Base-by-base conservation (phyloP, 805 yeast genomes). In the Wickerhamiella kurtzmanii region DNA sequence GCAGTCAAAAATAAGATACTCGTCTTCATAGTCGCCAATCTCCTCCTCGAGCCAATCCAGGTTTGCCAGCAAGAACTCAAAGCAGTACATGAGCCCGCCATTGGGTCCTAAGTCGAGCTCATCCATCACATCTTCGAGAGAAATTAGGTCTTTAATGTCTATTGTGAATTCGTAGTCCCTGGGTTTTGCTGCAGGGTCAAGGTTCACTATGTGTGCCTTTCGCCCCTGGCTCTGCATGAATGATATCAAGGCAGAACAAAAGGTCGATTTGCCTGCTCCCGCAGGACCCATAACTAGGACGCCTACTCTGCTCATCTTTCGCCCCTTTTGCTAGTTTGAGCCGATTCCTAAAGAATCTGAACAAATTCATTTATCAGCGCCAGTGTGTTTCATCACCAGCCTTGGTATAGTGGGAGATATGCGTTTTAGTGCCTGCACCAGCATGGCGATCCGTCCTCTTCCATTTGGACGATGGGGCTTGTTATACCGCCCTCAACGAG, bases 11-110 rank as follows among this genome's bases (percentile, higher is more conserved):
- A 89, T 86, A 54, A 89, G 69, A 58, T 85, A 89, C 58, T 92
- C 98, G 60, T 92, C 97, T 56, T 83, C 88, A 60, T 71, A 92
- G 52, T 92, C 97, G 16, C 98, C 98, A 49, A 92, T 82, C 60
- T 89, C 95, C 56, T 89, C 96, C 56, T 89, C 98, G 28, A 92
- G 67, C 99, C 99, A 92, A 66, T 92, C 99, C 50, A 92, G 62
- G 59, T 92, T 92, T 40, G 88, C 77, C 59, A 92, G 63, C 32
- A 92, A 69, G 60, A 88, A 68, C 66, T 92, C 97, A 62, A 92
- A 89, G 60, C 97, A 92, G 63, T 88, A 92, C 28, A 92, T 70
- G 43, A 92, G 66, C 0, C 94, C 96, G 43, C 98, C 99, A 55
- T 89, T 89, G 8, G 97, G 97, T 0, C 98, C 98, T 42, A 85